Base-by-base conservation (phyloP, 352 stramenopile genomes). In the Pythium sukuiense region DNA sequence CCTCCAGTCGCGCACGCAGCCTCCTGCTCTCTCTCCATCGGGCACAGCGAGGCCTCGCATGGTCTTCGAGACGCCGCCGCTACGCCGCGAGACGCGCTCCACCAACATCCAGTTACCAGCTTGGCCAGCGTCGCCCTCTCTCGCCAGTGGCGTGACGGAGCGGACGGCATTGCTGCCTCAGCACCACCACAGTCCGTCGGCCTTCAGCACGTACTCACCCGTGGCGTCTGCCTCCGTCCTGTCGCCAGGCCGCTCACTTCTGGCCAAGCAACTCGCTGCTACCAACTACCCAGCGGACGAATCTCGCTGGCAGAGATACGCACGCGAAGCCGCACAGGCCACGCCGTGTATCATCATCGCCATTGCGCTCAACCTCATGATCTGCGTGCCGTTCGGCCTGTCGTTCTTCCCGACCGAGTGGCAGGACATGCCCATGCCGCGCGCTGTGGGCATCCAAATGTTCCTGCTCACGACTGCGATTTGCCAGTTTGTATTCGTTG, bases 371-470 rank as follows among this genome's bases (percentile, higher is more conserved):
- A 92, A 95, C 70, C 76, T 95, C 43, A 95, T 95, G 87, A 90
- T 95, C 61, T 93, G 79, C 64, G 85, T 95, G 26, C 87, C 87
- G 5, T 95, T 95, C 57, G 87, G 84, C 4, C 73, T 93, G 18
- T 90, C 85, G 69, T 95, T 93, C 68, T 95, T 95, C 69, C 87
- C 87, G 5, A 72, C 88, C 18, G 83, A 92, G 65, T 95, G 84
- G 83, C 59, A 81, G 14, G 81, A 89, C 26, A 85, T 90, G 20
- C 85, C 87, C 3, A 80, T 91, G 67, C 85, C 87, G 24, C 80
- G 77, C n/a, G 83, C 85, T 6, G 63, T 95, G 6, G 87, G 87
- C 26, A 92, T 92, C 68, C 81, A 91, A 63, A 92, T 95, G 83
- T 93, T 90, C 67, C 61, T 93, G 39, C 74, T 93, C 65, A 89